Evolutionary conservation across 306 rosid species (phyloP), one percentile per base, ranked within the genome.

Genomic region (Echinosophora koreensis): DNA sequence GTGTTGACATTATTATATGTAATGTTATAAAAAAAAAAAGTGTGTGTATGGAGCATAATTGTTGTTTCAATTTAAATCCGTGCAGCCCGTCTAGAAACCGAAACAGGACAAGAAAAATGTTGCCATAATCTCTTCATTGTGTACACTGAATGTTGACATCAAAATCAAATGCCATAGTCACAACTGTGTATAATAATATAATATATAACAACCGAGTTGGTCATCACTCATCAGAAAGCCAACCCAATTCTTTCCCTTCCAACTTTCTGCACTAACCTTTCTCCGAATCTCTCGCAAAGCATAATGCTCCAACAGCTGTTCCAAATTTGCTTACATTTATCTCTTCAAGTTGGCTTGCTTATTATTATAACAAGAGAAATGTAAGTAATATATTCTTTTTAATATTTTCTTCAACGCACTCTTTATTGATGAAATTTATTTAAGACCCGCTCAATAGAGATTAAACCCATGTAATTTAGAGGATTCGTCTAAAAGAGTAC

Each of bases 61-160:
- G 16, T 2, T 32, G 13, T 50, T 22, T 41, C 8, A 38, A 32
- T 7, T 4, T 70, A 54, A n/a, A 38, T n/a, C 34, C 3, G 16
- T 10, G 14, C 38, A 8, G 57, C 17, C 2, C 4, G 13, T 61
- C 3, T 17, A 44, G 35, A 16, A 0, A 69, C n/a, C 17, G 27
- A 69, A 37, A 76, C 14, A 49, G 6, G 69, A 81, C 77, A 88
- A 56, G 70, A 72, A 65, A 58, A 61, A 87, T 91, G 97, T 89
- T 79, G 94, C 83, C 97, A 91, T 89, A 62, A 71, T 77, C 3
- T 80, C 44, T 49, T 46, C 79, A 84, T 16, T 22, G 13, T 69
- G 59, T 18, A 27, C 41, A 28, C 5, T 30, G 15, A 82, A 79
- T 87, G 88, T 82, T 72, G 90, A 76, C 90, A 84, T 87, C 35